Evolutionary conservation across 129 eudicot genomes (phyloP).

Genomic region (Oenanthe sinensis): DNA sequence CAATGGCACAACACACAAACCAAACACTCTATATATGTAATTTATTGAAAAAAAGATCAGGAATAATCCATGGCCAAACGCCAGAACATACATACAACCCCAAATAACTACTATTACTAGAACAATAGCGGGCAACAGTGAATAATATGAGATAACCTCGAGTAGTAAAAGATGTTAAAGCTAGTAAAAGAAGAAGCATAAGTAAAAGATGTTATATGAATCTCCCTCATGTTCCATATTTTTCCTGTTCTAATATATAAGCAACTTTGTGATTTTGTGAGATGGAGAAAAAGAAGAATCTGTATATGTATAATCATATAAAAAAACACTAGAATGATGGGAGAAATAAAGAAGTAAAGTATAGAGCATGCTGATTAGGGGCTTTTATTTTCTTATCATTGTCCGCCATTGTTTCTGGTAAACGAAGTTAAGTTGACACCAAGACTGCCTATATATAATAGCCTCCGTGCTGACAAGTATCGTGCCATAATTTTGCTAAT

Average conservation of each 20-base stretch:
- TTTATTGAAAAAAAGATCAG: neutral
- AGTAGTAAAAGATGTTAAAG: neutral
- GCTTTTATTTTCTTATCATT: neutral
- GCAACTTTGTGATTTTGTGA: neutral
- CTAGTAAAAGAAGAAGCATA: neutral
- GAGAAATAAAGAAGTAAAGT: neutral
- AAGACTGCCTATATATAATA: neutral
- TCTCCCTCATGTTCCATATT: neutral
- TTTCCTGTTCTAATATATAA: neutral
- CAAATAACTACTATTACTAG: neutral
- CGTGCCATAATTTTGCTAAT: neutral
- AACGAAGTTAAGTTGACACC: neutral
- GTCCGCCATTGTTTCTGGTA: too few species aligned
- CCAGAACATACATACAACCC: neutral
- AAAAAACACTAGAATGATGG: neutral
- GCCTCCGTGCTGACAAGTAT: neutral
- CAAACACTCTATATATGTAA: neutral
- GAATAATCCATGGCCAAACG: neutral
- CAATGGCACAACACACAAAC: neutral
- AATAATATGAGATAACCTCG: neutral
- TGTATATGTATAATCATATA: neutral
- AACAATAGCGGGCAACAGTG: neutral
- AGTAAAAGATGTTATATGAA: neutral
- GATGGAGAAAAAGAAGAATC: neutral
- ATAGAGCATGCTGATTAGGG: neutral